A percentile compares a stretch with the other conserved stretches of the same genome.
phyloP scores from a whole-genome alignment of 768 basidiomycete species.

The Mycena indigotica region DNA sequence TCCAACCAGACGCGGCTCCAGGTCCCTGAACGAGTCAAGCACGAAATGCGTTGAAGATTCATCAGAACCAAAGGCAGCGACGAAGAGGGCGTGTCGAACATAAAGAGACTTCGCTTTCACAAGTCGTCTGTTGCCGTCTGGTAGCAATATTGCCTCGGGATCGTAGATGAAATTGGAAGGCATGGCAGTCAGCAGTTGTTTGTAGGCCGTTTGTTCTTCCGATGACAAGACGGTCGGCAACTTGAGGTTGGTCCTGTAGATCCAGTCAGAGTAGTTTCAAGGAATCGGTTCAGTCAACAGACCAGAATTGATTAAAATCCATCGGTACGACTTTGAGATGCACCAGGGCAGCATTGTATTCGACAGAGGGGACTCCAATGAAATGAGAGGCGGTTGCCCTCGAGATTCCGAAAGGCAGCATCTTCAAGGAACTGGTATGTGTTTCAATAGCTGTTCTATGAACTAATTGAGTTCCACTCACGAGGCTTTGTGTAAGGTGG shows the following conservation, averaged over 20 bases:
- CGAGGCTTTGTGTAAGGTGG: slow-evolving; percentile 15
- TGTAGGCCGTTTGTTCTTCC: slow-evolving; percentile 16
- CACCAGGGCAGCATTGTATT: slow-evolving; percentile 7
- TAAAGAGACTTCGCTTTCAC: slow-evolving; percentile 33
- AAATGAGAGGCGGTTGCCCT: slow-evolving; percentile 7
- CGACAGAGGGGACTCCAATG: slow-evolving; percentile 10
- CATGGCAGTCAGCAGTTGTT: slow-evolving; percentile 12
- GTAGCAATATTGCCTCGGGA: slow-evolving; percentile 28
- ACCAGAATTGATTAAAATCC: slow-evolving; percentile 20
- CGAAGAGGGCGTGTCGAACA: slow-evolving; percentile 38
- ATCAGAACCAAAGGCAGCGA: slow-evolving; percentile 36
- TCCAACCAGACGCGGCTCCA: slow-evolving; percentile 30
- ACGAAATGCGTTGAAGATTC: slow-evolving; percentile 34
- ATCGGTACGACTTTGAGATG: slow-evolving; percentile 13
- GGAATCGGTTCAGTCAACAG: not conserved
- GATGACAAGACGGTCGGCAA: slow-evolving; percentile 10
- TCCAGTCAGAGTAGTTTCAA: not conserved
- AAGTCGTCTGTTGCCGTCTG: slow-evolving; percentile 32
- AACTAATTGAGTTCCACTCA: no score
- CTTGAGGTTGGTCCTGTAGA: slow-evolving; percentile 14
- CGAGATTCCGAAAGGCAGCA: slow-evolving; percentile 26
- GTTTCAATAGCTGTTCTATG: no score
- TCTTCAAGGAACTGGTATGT: no score
- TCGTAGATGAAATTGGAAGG: slow-evolving; percentile 11
- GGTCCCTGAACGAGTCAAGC: slow-evolving; percentile 27